phyloP scores from a whole-genome alignment of 1,284 basidiomycete genomes.

The Papiliotrema terrestris region DNA sequence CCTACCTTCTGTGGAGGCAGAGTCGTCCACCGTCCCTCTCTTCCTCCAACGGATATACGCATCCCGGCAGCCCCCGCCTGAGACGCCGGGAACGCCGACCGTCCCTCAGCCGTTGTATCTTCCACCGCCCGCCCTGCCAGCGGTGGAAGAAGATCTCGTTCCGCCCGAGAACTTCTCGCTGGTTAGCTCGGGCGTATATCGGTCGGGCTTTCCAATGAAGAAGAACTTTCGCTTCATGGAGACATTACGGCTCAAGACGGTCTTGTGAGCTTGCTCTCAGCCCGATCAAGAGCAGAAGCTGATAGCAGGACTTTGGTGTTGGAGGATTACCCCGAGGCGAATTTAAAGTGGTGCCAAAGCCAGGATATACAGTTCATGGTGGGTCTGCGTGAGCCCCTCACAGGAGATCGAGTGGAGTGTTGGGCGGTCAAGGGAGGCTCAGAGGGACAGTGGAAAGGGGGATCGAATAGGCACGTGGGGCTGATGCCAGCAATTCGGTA shows the following conservation, averaged over 20 bases:
- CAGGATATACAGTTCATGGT: constrained; percentile 48
- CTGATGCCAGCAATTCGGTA: constrained; percentile 52
- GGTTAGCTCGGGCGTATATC: constrained; percentile 52
- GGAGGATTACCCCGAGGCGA: constrained; percentile 56
- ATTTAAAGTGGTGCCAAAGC: constrained; percentile 50
- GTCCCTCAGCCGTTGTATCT: constrained; percentile 41
- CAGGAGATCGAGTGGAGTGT: too few species aligned
- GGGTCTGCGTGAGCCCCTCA: constrained; percentile 2
- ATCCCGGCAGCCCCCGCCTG: constrained; percentile 1
- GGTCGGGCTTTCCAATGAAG: constrained; percentile 54
- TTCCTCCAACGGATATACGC: constrained; percentile 27
- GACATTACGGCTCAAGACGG: constrained; percentile 54
- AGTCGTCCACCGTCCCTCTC: constrained; percentile 8
- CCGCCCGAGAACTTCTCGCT: constrained; percentile 47
- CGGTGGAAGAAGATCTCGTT: constrained; percentile 41
- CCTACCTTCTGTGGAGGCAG: too few species aligned
- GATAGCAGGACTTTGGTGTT: constrained; percentile 49
- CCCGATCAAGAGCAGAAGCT: not conserved
- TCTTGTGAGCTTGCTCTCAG: constrained; percentile 46
- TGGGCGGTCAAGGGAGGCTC: too few species aligned
- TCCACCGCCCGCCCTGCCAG: constrained; percentile 40
- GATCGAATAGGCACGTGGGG: too few species aligned
- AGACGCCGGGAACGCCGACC: constrained; percentile 4
- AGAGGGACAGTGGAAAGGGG: too few species aligned
- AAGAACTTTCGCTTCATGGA: constrained; percentile 56